Conservation (phyloP, 2,329 filamentous ascomycete species). For the Ascochyta fabae region DNA sequence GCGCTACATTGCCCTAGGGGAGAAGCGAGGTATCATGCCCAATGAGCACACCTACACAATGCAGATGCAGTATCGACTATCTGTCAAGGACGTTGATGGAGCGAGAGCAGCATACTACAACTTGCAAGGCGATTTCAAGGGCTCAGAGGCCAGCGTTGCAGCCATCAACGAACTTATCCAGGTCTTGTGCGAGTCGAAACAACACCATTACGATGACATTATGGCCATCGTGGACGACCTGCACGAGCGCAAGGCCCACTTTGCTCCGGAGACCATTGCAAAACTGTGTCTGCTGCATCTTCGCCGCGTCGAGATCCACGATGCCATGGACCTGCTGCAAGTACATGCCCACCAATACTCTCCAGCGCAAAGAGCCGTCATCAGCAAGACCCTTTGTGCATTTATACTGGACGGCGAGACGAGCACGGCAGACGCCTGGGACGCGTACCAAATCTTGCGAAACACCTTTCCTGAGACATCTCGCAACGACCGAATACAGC, state of each 20-base stretch:
- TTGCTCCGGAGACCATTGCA: conserved; percentile 77
- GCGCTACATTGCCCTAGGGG: conserved; percentile 71
- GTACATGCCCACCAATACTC: conserved; percentile 75
- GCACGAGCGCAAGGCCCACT: conserved; percentile 69
- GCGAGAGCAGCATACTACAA: conserved; percentile 70
- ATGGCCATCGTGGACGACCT: conserved; percentile 75
- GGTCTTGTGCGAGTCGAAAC: conserved; percentile 66
- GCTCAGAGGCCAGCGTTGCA: conserved; percentile 65
- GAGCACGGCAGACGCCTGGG: conserved; percentile 69
- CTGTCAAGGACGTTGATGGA: conserved; percentile 73
- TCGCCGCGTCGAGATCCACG: conserved; percentile 75
- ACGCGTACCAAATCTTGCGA: conserved; percentile 64
- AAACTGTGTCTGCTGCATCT: conserved; percentile 77
- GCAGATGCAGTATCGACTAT: conserved; percentile 78
- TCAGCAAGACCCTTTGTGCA: conserved; percentile 69
- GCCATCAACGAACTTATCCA: conserved; percentile 75
- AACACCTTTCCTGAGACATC: conserved; percentile 68
- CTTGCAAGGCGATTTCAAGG: conserved; percentile 63
- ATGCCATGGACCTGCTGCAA: conserved; percentile 82
- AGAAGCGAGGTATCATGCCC: conserved; percentile 68
- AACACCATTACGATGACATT: conserved; percentile 72
- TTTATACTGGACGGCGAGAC: conserved; percentile 73
- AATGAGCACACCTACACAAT: conserved; percentile 75
- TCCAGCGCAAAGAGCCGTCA: conserved; percentile 68
- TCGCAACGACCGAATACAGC: conserved; percentile 67